phyloP scores from a whole-genome alignment of 257 asterid species.

The Nicotiana attenuata region DNA sequence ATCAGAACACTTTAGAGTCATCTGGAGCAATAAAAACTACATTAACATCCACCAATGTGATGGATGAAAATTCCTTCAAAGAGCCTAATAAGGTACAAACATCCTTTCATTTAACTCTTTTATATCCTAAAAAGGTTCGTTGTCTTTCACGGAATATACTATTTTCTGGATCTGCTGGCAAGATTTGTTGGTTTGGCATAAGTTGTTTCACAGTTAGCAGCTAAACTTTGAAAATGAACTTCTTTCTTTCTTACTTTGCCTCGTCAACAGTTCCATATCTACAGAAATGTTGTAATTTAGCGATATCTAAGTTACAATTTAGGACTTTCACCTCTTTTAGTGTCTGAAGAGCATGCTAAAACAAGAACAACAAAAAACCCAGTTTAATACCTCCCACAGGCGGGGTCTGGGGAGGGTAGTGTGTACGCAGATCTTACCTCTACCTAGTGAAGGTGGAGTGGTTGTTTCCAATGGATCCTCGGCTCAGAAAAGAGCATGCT shows the following conservation, averaged over 20 bases:
- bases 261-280: not conserved
- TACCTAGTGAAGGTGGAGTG: too few relatives aligned
- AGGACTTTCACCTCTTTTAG: not conserved
- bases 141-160: not conserved
- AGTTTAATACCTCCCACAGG: too few relatives aligned
- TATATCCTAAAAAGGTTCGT: not conserved
- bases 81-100: constrained; percentile 53
- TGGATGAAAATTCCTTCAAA: constrained; percentile 79
- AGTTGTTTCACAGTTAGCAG: not conserved
- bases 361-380: not conserved
- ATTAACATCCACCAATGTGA: constrained; percentile 49
- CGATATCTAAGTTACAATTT: not conserved
- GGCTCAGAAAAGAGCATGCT: not conserved
- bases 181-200: not conserved
- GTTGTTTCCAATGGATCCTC: too few relatives aligned
- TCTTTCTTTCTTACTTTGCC: not conserved
- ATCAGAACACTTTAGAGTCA: constrained; percentile 31
- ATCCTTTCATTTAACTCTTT: not conserved
- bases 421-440: too few relatives aligned
- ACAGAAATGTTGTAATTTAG: not conserved
- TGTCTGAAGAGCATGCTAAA: not conserved
- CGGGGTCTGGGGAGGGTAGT: too few relatives aligned
- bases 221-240: not conserved
- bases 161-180: not conserved
- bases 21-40: constrained; percentile 46